These are phyloP conservation scores for Azolla pinnata DNA, from an alignment of 75 land plant species.

Conservation along the genomic window DNA sequence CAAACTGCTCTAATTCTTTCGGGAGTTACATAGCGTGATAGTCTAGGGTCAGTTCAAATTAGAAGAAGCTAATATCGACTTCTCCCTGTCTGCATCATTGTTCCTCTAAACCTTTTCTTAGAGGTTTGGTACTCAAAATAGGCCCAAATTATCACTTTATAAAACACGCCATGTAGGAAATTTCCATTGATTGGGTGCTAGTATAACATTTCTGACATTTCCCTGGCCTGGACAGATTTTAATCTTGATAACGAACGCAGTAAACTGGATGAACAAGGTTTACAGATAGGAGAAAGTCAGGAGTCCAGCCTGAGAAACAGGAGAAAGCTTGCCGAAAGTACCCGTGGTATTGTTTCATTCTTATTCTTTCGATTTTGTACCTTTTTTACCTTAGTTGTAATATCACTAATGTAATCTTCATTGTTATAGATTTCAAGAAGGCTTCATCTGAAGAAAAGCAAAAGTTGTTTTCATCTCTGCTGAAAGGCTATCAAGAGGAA, in stretches of 20 bases:
- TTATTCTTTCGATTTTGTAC: neutral
- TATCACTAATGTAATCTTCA: neutral
- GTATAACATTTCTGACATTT: slow-evolving; percentile 4
- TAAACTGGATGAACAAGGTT: slow-evolving; percentile 84
- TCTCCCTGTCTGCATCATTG: no score
- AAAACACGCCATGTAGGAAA: no score
- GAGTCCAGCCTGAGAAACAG: slow-evolving; percentile 87
- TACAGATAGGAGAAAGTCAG: slow-evolving; percentile 89
- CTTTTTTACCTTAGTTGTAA: slow-evolving; percentile 9
- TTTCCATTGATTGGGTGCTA: neutral
- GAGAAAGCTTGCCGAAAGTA: slow-evolving; percentile 93
- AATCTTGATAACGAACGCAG: slow-evolving; percentile 80
- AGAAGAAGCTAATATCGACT: no score
- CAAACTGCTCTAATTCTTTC: no score
- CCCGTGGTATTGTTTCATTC: slow-evolving; percentile 47
- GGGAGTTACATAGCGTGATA: no score
- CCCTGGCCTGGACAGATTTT: no score
- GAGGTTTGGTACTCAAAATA: no score
- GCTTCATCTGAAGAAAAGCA: slow-evolving; percentile 79
- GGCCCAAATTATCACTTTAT: no score
- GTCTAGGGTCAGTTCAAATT: no score
- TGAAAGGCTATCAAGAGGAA: slow-evolving; percentile 95
- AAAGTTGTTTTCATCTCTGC: slow-evolving; percentile 60
- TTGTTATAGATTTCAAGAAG: slow-evolving; percentile 79
- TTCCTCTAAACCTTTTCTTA: no score